Conservation (phyloP, 2,329 filamentous ascomycete species). For the Zarea fungicola region DNA sequence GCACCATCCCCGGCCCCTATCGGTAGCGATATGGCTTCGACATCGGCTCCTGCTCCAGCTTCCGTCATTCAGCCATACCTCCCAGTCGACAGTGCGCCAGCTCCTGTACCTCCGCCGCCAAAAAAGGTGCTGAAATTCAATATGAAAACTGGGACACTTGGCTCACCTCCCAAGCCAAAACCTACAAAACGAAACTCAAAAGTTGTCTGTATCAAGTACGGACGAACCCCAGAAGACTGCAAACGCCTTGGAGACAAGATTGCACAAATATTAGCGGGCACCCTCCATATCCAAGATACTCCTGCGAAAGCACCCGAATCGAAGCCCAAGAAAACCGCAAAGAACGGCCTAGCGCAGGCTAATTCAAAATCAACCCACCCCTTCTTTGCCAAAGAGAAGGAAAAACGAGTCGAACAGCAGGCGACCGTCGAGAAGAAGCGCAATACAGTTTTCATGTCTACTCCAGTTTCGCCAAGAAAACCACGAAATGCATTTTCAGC, state of each 20-base stretch:
- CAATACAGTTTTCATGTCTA: conserved; percentile 45
- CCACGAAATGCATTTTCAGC: conserved; percentile 25
- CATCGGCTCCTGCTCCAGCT: not conserved
- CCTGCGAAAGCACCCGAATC: conserved; percentile 1
- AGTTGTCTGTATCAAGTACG: conserved; percentile 57
- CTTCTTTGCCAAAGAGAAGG: conserved; percentile 35
- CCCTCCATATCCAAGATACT: conserved; percentile 21
- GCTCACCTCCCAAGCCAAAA: conserved; percentile 55
- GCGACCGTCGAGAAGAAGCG: conserved; percentile 24
- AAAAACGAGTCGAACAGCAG: conserved; percentile 25
- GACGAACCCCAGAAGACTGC: conserved; percentile 39
- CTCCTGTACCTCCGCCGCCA: not conserved
- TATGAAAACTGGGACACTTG: conserved; percentile 55
- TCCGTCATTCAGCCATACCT: not conserved
- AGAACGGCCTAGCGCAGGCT: conserved; percentile 20
- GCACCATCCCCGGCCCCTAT: not conserved
- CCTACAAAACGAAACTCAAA: conserved; percentile 27
- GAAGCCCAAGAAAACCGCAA: conserved; percentile 24
- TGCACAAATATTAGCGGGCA: conserved; percentile 50
- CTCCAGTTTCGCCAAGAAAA: conserved; percentile 47
- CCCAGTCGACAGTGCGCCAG: not conserved
- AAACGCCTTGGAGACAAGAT: conserved; percentile 55
- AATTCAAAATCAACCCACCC: conserved; percentile 34
- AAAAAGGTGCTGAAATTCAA: conserved; percentile 54
- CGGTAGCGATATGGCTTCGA: not conserved